These are phyloP conservation scores for Aspergillus calidoustus DNA, from an alignment of 2,329 filamentous ascomycete species.

Conservation along the genomic window DNA sequence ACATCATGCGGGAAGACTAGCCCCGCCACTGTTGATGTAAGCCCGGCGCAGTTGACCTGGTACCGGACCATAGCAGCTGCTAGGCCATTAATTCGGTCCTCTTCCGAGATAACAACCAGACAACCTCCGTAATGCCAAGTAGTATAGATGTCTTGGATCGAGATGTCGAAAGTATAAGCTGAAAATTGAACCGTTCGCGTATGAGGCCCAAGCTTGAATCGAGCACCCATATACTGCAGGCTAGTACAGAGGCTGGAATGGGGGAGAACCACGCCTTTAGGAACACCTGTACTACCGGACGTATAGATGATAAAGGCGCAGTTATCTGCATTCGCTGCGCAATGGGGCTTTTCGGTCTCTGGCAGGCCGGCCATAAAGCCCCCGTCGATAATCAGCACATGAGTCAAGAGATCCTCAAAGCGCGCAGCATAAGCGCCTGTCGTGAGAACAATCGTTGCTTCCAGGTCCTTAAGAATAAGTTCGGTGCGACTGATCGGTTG, in stretches of 20 bases:
- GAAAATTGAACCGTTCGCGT: conserved; percentile 46
- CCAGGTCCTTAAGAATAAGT: conserved; percentile 28
- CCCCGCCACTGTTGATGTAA: conserved; percentile 21
- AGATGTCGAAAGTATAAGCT: conserved; percentile 54
- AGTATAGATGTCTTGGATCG: conserved; percentile 55
- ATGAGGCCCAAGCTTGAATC: conserved; percentile 32
- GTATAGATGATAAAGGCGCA: conserved; percentile 74
- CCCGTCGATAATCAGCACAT: conserved; percentile 70
- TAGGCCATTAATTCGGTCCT: conserved; percentile 51
- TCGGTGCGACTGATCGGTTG: conserved; percentile 32
- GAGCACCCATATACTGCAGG: conserved; percentile 13
- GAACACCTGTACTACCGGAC: conserved; percentile 81
- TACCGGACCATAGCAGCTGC: conserved; percentile 35
- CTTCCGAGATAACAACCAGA: conserved; percentile 57
- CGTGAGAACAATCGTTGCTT: conserved; percentile 25
- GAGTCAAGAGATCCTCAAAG: conserved; percentile 1
- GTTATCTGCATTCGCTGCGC: conserved; percentile 10
- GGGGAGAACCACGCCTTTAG: conserved; percentile 81
- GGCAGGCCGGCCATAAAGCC: conserved; percentile 38
- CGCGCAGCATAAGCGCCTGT: conserved; percentile 4
- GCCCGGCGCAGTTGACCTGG: conserved; percentile 48
- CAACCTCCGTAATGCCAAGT: conserved; percentile 59
- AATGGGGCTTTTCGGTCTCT: neutral
- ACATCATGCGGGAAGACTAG: conserved; percentile 17
- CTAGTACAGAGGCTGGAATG: conserved; percentile 52